Base-by-base conservation (phyloP, 805 yeast genomes). In the Cyberlindnera japonica region DNA sequence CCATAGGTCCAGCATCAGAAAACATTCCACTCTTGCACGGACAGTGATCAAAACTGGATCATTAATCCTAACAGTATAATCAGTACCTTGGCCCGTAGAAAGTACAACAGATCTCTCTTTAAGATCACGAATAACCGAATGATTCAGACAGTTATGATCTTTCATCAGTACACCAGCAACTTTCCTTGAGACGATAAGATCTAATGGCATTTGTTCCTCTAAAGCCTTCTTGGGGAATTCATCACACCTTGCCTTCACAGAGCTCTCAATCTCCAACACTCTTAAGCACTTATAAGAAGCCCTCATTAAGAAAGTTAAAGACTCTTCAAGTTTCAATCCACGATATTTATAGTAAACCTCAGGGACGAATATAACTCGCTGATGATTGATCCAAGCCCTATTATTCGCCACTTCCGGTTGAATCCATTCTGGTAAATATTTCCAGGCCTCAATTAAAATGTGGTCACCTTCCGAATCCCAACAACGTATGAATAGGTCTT, bases 401-500 rank as follows among this genome's bases (percentile, higher is more conserved):
- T 79, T 77, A 13, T 59, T 51, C 0, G 81, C 69, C 38, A 60
- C 65, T 15, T 60, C 65, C 2, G 77, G 77, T 6, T 60, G 64
- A 9, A 74, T 50, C 73, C 79, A 74, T 5, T 61, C 61, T 0
- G 80, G 79, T 2, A 77, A 43, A 2, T 47, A 41, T 4, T 76
- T 72, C 26, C 71, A 63, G 1, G 72, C 67, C 44, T 76, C 81
- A 8, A 74, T 66, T 33, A 81, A 53, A 9, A 79, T 37, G 33
- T 74, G 71, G 43, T 81, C 87, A 7, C 80, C 77, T 33, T 75
- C 82, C 2, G 70, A 67, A 50, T 79, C 86, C 43, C 65, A 62
- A 2, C 65, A 45, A 28, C 69, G 74, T 5, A 76, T 64, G 50
- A 62, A 74, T 3, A 75, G 38, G 40, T 67, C 70, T 37, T 48